phyloP scores from a whole-genome alignment of 2,329 filamentous ascomycete species.

The Claviceps digitariae region DNA sequence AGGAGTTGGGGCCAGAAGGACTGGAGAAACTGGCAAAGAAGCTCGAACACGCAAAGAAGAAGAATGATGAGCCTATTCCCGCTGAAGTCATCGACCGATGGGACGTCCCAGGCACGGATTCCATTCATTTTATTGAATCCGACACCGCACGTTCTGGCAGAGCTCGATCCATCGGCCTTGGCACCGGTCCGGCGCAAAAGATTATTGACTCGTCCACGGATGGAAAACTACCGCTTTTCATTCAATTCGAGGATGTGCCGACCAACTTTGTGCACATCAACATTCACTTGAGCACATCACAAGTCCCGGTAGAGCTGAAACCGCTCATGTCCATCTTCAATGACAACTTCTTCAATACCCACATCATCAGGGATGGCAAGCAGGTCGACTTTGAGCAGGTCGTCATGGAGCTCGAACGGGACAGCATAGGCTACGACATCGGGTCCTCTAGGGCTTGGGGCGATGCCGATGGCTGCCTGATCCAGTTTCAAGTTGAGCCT shows the following conservation, averaged over 20 bases:
- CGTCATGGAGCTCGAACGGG: slow-evolving; percentile 78
- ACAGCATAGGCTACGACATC: slow-evolving; percentile 75
- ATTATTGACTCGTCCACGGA: slow-evolving; percentile 55
- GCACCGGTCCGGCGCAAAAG: slow-evolving; percentile 58
- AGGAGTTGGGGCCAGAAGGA: slow-evolving; percentile 69
- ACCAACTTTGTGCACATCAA: slow-evolving; percentile 85
- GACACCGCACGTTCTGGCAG: slow-evolving; percentile 70
- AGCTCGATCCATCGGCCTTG: slow-evolving; percentile 56
- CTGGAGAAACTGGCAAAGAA: slow-evolving; percentile 60
- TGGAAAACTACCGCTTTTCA: slow-evolving; percentile 59
- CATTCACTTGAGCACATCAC: slow-evolving; percentile 64
- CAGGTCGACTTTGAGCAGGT: slow-evolving; percentile 81
- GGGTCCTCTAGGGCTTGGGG: slow-evolving; percentile 54
- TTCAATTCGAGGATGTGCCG: slow-evolving; percentile 93
- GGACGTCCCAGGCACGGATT: slow-evolving; percentile 70
- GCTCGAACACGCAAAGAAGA: slow-evolving; percentile 69
- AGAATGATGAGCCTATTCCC: slow-evolving; percentile 82
- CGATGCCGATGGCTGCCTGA: slow-evolving; percentile 67
- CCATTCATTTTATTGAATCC: slow-evolving; percentile 89
- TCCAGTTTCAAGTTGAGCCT: slow-evolving; percentile 75
- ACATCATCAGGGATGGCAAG: slow-evolving; percentile 63
- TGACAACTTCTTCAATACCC: slow-evolving; percentile 90
- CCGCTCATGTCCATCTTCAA: slow-evolving; percentile 75
- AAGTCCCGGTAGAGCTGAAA: slow-evolving; percentile 67
- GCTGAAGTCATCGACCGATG: slow-evolving; percentile 68